Percentiles rank a stretch among this genome's conserved stretches.
phyloP scores from a whole-genome alignment of 768 basidiomycete genomes.

The Clitopilus hobsonii region DNA sequence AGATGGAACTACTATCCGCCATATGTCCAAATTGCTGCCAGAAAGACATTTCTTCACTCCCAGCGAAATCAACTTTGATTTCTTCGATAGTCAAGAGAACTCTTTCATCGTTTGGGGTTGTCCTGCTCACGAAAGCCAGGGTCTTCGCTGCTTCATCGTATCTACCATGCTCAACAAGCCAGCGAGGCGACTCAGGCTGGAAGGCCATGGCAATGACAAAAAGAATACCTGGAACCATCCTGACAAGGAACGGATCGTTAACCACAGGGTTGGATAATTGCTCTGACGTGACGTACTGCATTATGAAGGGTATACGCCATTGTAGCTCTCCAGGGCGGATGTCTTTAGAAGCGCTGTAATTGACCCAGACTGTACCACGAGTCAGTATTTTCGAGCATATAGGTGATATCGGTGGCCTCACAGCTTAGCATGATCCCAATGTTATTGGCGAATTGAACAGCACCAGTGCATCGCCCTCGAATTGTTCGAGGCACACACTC shows the following conservation, averaged over 20 bases:
- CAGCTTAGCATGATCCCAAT: constrained; percentile 32
- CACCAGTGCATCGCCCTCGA: constrained; percentile 45
- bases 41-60: constrained; percentile 30
- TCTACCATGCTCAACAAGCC: constrained; percentile 41
- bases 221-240: constrained; percentile 44
- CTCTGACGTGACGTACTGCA: constrained; percentile 28
- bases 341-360: constrained; percentile 35
- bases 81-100: constrained; percentile 36
- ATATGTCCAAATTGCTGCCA: constrained; percentile 34
- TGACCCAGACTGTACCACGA: constrained; percentile 38
- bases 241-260: constrained; percentile 3
- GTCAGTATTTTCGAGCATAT: background rate
- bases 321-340: constrained; percentile 34
- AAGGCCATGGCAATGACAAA: constrained; percentile 41
- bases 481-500: constrained; percentile 45
- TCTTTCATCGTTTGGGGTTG: constrained; percentile 23
- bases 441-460: constrained; percentile 35
- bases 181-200: constrained; percentile 55
- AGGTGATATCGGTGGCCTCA: constrained; percentile 11
- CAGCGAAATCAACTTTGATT: constrained; percentile 43
- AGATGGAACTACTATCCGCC: constrained; percentile 37
- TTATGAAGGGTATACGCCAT: constrained; percentile 49
- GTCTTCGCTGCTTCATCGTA: constrained; percentile 34
- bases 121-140: constrained; percentile 31
- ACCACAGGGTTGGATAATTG: background rate